Percentiles rank a stretch among this genome's conserved stretches.
These are phyloP conservation scores for Phytopythium helicoides DNA, from an alignment of 352 stramenopile species.

Conservation along the genomic window DNA sequence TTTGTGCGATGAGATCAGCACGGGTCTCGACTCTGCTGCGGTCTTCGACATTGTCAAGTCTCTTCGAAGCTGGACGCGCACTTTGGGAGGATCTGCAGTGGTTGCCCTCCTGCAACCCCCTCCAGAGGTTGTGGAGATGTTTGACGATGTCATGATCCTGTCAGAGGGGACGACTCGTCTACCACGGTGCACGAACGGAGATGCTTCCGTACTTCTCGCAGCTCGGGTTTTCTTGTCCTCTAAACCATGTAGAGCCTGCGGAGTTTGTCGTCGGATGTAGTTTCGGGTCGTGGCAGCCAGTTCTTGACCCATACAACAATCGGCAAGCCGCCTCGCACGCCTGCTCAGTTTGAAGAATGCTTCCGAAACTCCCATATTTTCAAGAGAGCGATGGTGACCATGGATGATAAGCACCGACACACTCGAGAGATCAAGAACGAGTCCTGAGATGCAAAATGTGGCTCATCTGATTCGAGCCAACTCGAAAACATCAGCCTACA, in stretches of 20 bases:
- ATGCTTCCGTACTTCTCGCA: slow-evolving; percentile 71
- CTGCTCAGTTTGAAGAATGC: slow-evolving; percentile 15
- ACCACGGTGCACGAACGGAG: slow-evolving; percentile 63
- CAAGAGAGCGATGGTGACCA: slow-evolving; percentile 4
- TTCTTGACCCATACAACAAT: slow-evolving; percentile 7
- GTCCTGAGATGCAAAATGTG: slow-evolving; percentile 5
- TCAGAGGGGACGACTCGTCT: slow-evolving; percentile 87
- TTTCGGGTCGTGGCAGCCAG: slow-evolving; percentile 15
- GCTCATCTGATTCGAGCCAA: slow-evolving; percentile 8
- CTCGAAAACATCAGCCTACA: slow-evolving; percentile 8
- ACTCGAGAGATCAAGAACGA: slow-evolving; percentile 6
- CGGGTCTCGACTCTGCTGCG: slow-evolving; percentile 28
- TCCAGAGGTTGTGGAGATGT: slow-evolving; percentile 90
- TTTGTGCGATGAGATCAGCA: slow-evolving; percentile 63
- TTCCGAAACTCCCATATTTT: slow-evolving; percentile 15
- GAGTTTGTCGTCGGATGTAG: slow-evolving; percentile 27
- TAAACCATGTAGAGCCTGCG: slow-evolving; percentile 17
- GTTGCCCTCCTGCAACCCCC: slow-evolving; percentile 24
- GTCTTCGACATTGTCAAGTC: slow-evolving; percentile 44
- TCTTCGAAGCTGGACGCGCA: slow-evolving; percentile 31
- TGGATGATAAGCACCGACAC: slow-evolving; percentile 24
- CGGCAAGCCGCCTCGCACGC: slow-evolving; percentile 9
- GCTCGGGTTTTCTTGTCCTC: slow-evolving; percentile 48
- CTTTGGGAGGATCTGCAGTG: slow-evolving; percentile 21
- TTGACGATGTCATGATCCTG: slow-evolving; percentile 92